These are phyloP conservation scores for Pugionium cornutum DNA, from an alignment of 345 rosid species.

Conservation along the genomic window DNA sequence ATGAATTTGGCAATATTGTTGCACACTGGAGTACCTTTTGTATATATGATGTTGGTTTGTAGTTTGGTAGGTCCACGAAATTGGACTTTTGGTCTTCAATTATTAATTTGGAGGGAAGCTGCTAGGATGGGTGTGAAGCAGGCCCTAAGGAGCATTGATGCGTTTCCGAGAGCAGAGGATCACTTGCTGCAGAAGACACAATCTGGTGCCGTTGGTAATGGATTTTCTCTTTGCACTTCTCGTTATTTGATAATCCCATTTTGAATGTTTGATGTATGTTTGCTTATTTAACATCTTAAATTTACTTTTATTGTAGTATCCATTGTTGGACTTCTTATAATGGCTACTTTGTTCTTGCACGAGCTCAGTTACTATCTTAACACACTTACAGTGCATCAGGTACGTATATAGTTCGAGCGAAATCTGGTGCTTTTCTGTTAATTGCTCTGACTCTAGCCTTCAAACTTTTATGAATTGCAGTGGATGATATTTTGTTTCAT, in stretches of 20 bases:
- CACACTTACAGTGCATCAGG: conserved; percentile 89
- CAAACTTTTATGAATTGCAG: background rate
- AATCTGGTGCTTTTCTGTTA: conserved; percentile 5
- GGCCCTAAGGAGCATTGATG: conserved; percentile 80
- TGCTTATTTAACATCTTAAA: background rate
- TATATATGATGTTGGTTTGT: conserved; percentile 10
- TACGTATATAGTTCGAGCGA: conserved; percentile 25
- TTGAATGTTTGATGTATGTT: conserved; percentile 2
- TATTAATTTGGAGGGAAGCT: conserved; percentile 14
- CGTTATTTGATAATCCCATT: background rate
- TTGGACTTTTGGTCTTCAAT: background rate
- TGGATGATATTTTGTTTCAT: conserved; percentile 4
- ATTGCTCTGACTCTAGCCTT: background rate
- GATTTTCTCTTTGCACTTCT: background rate
- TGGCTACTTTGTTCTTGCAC: conserved; percentile 86
- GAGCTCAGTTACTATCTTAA: conserved; percentile 85
- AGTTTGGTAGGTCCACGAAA: conserved; percentile 4
- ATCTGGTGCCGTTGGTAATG: conserved; percentile 86
- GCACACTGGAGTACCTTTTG: background rate
- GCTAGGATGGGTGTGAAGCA: conserved; percentile 75
- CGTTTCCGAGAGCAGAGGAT: conserved; percentile 97
- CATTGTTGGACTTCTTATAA: conserved; percentile 69
- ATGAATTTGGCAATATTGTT: conserved; percentile 14
- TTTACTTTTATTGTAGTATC: conserved; percentile 61
- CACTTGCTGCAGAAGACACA: conserved; percentile 89